Evolutionary conservation across 495 filamentous ascomycete species (phyloP).

Genomic region (Xylaria intraflava): DNA sequence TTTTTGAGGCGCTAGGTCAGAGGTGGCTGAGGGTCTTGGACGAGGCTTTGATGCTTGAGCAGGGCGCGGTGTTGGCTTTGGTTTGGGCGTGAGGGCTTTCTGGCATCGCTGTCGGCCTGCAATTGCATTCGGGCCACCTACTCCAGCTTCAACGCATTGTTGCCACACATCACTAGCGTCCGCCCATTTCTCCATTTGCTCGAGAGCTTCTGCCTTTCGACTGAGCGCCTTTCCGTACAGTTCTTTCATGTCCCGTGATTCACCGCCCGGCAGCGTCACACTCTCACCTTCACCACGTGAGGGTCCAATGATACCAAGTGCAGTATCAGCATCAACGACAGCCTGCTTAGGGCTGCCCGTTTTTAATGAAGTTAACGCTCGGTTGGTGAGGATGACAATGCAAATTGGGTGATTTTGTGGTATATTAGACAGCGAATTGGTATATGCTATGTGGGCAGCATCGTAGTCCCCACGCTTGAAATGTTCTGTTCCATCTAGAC

Average conservation of each 20-base stretch:
- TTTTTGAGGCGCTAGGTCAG: slow-evolving; percentile 32
- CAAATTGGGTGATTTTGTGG: slow-evolving; percentile 77
- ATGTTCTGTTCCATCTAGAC: slow-evolving; percentile 70
- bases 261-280: slow-evolving; percentile 54
- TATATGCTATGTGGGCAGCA: slow-evolving; percentile 74
- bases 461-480: slow-evolving; percentile 95
- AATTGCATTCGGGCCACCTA: slow-evolving; percentile 75
- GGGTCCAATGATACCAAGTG: slow-evolving; percentile 73
- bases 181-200: slow-evolving; percentile 89
- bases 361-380: slow-evolving; percentile 80
- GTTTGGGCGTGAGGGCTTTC: slow-evolving; percentile 64
- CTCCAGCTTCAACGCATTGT: slow-evolving; percentile 70
- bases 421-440: slow-evolving; percentile 62
- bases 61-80: slow-evolving; percentile 29
- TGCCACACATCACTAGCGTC: slow-evolving; percentile 79
- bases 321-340: slow-evolving; percentile 72
- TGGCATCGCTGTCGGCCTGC: slow-evolving; percentile 88
- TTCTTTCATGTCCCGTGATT: slow-evolving; percentile 80
- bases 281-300: slow-evolving; percentile 69
- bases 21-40: slow-evolving; percentile 43
- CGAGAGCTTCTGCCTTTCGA: slow-evolving; percentile 90
- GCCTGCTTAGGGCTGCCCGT: slow-evolving; percentile 82
- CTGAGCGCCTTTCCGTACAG: slow-evolving; percentile 88
- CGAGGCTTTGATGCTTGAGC: slow-evolving; percentile 27
- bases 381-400: slow-evolving; percentile 85